Percentiles rank a stretch among this genome's conserved stretches.
Evolutionary conservation across 371 early-diverging fungal genomes (phyloP).

Genomic region (Cokeromyces recurvatus): DNA sequence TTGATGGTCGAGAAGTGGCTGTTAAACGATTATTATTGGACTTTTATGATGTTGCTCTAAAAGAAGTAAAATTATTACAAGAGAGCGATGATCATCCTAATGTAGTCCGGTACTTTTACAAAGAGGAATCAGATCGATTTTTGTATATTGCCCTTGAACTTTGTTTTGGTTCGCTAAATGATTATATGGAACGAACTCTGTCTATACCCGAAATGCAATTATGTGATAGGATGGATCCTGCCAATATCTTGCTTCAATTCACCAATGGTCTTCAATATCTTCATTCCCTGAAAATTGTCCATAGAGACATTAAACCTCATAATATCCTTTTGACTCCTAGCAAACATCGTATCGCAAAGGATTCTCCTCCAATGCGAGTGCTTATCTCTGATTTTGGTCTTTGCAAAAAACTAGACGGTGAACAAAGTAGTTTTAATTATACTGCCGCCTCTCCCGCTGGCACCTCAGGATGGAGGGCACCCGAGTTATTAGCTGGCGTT

Average conservation of each 20-base stretch:
- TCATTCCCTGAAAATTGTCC: conserved; percentile 70
- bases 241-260: conserved; percentile 70
- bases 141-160: conserved; percentile 94
- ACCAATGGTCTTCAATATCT: conserved; percentile 73
- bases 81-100: conserved; percentile 95
- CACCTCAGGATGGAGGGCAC: conserved; percentile 97
- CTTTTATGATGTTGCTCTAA: conserved; percentile 90
- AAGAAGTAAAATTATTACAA: conserved; percentile 88
- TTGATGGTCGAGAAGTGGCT: conserved; percentile 89
- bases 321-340: conserved; percentile 82
- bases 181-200: conserved; percentile 47
- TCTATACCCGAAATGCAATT: conserved; percentile 24
- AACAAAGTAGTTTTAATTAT: conserved; percentile 92
- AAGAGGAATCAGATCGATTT: conserved; percentile 85
- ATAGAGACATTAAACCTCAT: conserved; percentile 77
- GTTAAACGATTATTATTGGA: conserved; percentile 92
- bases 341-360: conserved; percentile 23
- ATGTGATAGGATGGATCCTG: conserved; percentile 38
- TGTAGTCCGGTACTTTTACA: conserved; percentile 93
- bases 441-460: conserved; percentile 78
- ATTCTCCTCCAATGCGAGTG: conserved; percentile 50
- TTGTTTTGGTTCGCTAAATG: conserved; percentile 76
- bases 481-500: conserved; percentile 68
- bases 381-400: conserved; percentile 98
- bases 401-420: conserved; percentile 90